Evolutionary conservation across 1,284 basidiomycete genomes (phyloP).

Genomic region (Fomitopsis pinicola): DNA sequence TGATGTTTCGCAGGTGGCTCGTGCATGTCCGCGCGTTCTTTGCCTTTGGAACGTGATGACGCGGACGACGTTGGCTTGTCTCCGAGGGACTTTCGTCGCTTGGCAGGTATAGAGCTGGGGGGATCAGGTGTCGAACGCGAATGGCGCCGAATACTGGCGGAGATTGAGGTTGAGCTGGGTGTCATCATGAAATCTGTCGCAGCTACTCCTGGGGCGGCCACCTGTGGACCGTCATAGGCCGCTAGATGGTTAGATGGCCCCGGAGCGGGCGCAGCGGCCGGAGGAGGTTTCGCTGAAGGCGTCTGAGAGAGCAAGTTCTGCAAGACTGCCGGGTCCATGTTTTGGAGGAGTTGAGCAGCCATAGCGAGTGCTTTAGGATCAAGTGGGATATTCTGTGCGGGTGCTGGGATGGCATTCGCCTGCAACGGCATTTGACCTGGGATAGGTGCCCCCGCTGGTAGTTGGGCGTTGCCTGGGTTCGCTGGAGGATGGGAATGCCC

Average conservation of each 20-base stretch:
- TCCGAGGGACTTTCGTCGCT: neutral
- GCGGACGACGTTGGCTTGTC: neutral
- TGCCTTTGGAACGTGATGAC: conserved; percentile 6
- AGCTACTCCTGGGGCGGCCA: neutral
- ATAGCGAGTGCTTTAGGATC: neutral
- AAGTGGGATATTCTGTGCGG: neutral
- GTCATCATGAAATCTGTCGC: conserved; percentile 2
- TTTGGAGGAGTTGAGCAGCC: neutral
- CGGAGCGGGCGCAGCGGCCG: neutral
- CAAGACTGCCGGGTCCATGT: neutral
- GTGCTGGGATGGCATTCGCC: neutral
- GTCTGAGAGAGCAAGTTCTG: neutral
- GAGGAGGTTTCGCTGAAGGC: too few relatives aligned
- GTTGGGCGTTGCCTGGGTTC: neutral
- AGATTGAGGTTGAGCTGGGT: neutral
- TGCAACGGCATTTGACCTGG: neutral
- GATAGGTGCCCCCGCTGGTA: neutral
- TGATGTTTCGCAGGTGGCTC: neutral
- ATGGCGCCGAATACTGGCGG: neutral
- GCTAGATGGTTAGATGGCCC: neutral
- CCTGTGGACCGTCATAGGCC: neutral
- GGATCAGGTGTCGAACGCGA: neutral
- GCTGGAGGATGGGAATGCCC: conserved; percentile 6
- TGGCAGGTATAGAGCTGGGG: neutral
- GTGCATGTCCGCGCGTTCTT: conserved; percentile 7